Evolutionary conservation across 169 alveolate species (phyloP), one percentile per base, ranked within the genome.

Genomic region (Plasmodium ovale): DNA sequence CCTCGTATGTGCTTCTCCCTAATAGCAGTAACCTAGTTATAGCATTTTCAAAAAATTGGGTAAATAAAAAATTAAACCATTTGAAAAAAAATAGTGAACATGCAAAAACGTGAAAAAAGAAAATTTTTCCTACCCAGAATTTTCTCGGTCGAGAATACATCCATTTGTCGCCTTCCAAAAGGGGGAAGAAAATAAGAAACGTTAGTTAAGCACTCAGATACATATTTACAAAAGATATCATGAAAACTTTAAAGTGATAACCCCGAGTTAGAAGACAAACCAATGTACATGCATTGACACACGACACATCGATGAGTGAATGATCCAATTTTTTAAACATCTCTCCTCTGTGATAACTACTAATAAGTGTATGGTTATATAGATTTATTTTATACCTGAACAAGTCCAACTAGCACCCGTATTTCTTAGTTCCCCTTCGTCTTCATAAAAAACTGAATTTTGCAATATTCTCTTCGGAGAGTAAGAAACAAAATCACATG

Each of bases 381-480:
- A 14, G 35, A 35, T 65, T 10, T 60, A 3, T 35, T 2, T 12
- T 29, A 35, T 29, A 77, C 88, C 88, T 49, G 73, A 60, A 31
- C 88, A 77, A 29, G 62, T 23, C 88, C 88, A 77, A 54, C 62
- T 77, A 14, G 88, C 74, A 33, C 88, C 88, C 27, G 88, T 77
- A 42, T 53, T 59, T 16, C 62, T 64, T 27, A 77, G 37, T 23
- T 60, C 72, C 29, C 62, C 33, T 33, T 77, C 88, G 37, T 77
- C 56, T 35, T 77, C 74, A 54, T 77, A 77, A 77, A 60, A 77
- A 60, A 77, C 33, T 39, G 88, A 77, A 44, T 77, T 77, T 62
- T 77, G 19, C 35, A 77, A 47, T 44, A 16, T 60, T 37, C 88
- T 31, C 37, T 77, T 77, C 14, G 73, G 77, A 1, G 77, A 60